Evolutionary conservation across 306 rosid genomes (phyloP), one percentile per base, ranked within the genome.

Genomic region (Casuarina cunninghamiana): DNA sequence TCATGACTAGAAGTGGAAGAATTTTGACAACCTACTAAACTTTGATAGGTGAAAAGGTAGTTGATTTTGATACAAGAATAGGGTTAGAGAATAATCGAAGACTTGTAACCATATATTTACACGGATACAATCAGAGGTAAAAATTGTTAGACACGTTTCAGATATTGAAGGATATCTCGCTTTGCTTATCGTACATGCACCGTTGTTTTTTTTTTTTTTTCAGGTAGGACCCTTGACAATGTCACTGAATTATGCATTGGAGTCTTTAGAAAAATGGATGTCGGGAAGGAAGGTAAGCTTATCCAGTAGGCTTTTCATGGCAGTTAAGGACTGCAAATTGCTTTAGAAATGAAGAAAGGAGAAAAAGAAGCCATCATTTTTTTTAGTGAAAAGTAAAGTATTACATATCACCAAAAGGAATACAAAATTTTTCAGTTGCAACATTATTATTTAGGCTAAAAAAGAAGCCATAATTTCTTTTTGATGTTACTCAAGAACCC

Each of bases 211-310:
- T 26, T 26, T 26, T 61, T 11, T 6, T 53, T 80, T 77, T 83
- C 83, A 92, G 97, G 69, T 92, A 8, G 96, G 93, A 80, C 73
- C 85, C 0, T 42, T 90, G 74, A 50, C 54, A 16, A 92, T 77
- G 84, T 83, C 93, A 58, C 44, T 92, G 55, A 84, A 92, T 63
- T 38, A 58, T 0, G 92, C 93, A 9, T 53, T 41, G 48, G 75
- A 82, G 53, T 53, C 76, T 62, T 62, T 89, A 58, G 83, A 80
- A 78, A 43, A 75, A 15, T 92, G 97, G 97, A 92, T 88, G 97
- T 75, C 86, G 0, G 71, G 79, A 60, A 86, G 73, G 80, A 80
- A 86, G 96, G 97, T 90, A 45, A 77, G 83, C 49, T 55, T 7
- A 39, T 63, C 13, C 13, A 72, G 9, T 10, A 45, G 43, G 13